These are phyloP conservation scores for Nephelium lappaceum DNA, from an alignment of 345 rosid genomes.

Conservation along the genomic window DNA sequence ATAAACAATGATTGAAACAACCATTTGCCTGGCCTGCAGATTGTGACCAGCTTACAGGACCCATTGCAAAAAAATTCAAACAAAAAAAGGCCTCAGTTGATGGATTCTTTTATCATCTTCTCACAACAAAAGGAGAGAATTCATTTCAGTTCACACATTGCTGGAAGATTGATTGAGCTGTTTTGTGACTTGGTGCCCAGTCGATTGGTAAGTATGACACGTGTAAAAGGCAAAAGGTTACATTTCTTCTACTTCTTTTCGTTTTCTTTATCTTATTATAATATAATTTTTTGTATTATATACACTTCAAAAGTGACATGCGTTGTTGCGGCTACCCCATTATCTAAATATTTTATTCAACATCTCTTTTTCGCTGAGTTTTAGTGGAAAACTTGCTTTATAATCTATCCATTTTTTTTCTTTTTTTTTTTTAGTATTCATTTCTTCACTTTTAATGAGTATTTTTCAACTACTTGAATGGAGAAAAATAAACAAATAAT, in stretches of 20 bases:
- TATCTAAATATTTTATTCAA: neutral
- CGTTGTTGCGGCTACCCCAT: neutral
- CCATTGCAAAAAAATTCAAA: conserved; percentile 10
- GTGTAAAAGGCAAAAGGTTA: conserved; percentile 2
- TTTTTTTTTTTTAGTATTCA: neutral
- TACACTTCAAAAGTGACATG: neutral
- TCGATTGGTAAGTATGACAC: conserved; percentile 25
- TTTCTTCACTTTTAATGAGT: neutral
- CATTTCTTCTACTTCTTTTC: neutral
- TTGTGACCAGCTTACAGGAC: conserved; percentile 30
- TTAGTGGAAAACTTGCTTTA: conserved; percentile 18
- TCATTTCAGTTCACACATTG: conserved; percentile 13
- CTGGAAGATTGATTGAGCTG: neutral
- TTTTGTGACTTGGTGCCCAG: neutral
- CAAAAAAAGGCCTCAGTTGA: conserved; percentile 16
- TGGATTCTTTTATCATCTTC: conserved; percentile 18
- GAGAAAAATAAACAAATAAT: neutral
- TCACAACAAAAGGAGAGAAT: neutral
- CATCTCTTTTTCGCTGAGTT: neutral
- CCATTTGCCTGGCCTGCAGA: conserved; percentile 34
- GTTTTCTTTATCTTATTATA: no score
- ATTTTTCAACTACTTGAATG: neutral
- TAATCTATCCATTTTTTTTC: neutral
- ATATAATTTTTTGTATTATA: neutral
- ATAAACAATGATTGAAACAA: conserved; percentile 35